Evolutionary conservation across 345 rosid genomes (phyloP), one percentile per base, ranked within the genome.

Genomic region (Heritiera littoralis): DNA sequence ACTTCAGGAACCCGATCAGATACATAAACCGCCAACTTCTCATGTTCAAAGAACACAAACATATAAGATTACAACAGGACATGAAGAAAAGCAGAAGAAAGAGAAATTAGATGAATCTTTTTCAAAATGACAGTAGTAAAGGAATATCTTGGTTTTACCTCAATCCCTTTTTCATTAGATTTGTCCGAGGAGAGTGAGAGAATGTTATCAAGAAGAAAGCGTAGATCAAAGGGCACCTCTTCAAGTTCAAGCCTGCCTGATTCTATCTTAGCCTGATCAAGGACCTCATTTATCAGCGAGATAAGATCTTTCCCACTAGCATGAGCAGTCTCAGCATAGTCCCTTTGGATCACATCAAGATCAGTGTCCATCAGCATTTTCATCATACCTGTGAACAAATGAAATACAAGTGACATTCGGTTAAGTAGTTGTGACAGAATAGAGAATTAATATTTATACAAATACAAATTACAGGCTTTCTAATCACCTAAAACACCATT

Each of bases 231-330:
- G 71, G 99, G 92, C 23, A 94, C 97, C 15, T 84, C 81, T 77
- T 96, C 99, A 9, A 92, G 89, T 79, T 96, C 99, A 23, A 96
- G 94, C 89, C 89, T 89, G 84, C 98, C 97, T 8, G 99, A 94
- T 88, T 96, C 99, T 84, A 96, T 96, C 93, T 96, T 96, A 43
- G 98, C 98, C 76, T 92, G 98, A 87, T 96, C 99, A 83, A 96
- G 98, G 81, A 96, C 98, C 76, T 88, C 97, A 28, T 91, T 92
- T 83, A 96, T 94, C 61, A 96, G 63, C 56, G 91, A 89, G 79
- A 91, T 94, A 54, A 96, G 90, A 86, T 92, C 97, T 60, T 86
- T 89, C 78, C 99, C 99, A 78, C 98, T 92, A 56, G 78, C 83
- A 85, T 91, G 95, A 82, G 99, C 99, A 75, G 97, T 96, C 87